Percentiles rank a stretch among this genome's conserved stretches.
These are phyloP conservation scores for Cystobasidium pallidum DNA, from an alignment of 1,284 basidiomycete species.

Conservation along the genomic window DNA sequence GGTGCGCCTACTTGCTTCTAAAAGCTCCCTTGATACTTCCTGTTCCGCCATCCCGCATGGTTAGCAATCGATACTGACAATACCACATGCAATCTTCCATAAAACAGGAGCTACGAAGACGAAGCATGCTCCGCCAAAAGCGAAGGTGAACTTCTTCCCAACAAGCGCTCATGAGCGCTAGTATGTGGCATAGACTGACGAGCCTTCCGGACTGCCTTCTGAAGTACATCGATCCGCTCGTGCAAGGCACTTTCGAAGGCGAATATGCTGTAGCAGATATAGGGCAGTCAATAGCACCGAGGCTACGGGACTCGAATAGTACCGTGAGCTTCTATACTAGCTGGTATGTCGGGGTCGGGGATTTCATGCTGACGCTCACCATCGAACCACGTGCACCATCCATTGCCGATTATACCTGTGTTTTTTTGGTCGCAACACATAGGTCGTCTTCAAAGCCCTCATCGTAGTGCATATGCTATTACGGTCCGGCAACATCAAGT, in stretches of 20 bases:
- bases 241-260: slow-evolving; percentile 89
- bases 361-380: no score
- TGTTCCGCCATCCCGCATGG: slow-evolving; percentile 5
- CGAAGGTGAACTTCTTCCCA: slow-evolving; percentile 66
- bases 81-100: not conserved
- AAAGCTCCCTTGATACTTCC: not conserved
- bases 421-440: slow-evolving; percentile 1
- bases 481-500: slow-evolving; percentile 88
- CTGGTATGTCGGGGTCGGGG: no score
- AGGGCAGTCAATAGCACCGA: slow-evolving; percentile 77
- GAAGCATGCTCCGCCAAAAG: slow-evolving; percentile 87
- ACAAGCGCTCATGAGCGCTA: no score
- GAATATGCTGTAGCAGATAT: slow-evolving; percentile 91
- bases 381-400: slow-evolving; percentile 11
- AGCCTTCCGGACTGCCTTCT: not conserved
- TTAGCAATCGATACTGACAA: not conserved
- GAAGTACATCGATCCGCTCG: slow-evolving; percentile 76
- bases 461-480: slow-evolving; percentile 95
- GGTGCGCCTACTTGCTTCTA: slow-evolving; percentile 9
- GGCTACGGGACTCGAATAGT: slow-evolving; percentile 85
- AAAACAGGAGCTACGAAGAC: slow-evolving; percentile 65
- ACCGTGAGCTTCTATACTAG: no score
- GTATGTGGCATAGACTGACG: not conserved
- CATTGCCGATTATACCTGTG: not conserved
- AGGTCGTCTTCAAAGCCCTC: slow-evolving; percentile 96